Base-by-base conservation (phyloP, 139 green algal species). In the Tetradesmus lagerheimii region DNA sequence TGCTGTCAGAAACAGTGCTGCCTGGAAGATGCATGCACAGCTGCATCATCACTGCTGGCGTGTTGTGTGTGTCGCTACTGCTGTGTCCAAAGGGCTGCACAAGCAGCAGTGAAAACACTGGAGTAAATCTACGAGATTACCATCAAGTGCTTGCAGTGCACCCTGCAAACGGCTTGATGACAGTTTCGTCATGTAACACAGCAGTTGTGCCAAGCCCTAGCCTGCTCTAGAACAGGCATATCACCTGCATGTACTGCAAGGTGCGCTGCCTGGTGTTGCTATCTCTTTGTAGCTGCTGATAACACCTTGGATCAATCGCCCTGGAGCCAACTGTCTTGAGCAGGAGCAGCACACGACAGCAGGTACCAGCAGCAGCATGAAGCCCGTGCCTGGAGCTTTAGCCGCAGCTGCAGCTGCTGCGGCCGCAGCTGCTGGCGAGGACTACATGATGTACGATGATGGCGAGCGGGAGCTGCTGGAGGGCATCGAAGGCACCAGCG, bases 391-490 rank as follows among this genome's bases (percentile, higher is more conserved):
- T 43, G 78, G 29, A 38, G 83, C 57, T 45, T 9, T 37, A 9
- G 14, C 66, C 20, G 57, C 57, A 71, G 57, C 76, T 82, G 34
- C 74, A 31, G 57, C 76, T 57, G 34, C 74, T 39, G 34, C 74
- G 8, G 76, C 31, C 12, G 27, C 31, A 71, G 43, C 50, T 9
- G 43, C 43, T 16, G 47, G 81, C 12, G 50, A 76, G 8, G 87
- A 91, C 0, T 62, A 45, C 31, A 50, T 85, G 50, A 38, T 86
- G 38, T 78, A 66, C 16, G 79, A 86, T 64, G 77, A 87, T 9
- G 87, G 57, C 18, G 78, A 87, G 57, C 57, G 77, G 38, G 87
- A 91, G 78, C 78, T 91, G 78, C 87, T 91, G 34, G 87, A 91
- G 62, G 87, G 87, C 53, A 80, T 91, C 2, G 87, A 91, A 25